Base-by-base conservation (phyloP, 305 asterid genomes). In the Fraxinus sp. region DNA sequence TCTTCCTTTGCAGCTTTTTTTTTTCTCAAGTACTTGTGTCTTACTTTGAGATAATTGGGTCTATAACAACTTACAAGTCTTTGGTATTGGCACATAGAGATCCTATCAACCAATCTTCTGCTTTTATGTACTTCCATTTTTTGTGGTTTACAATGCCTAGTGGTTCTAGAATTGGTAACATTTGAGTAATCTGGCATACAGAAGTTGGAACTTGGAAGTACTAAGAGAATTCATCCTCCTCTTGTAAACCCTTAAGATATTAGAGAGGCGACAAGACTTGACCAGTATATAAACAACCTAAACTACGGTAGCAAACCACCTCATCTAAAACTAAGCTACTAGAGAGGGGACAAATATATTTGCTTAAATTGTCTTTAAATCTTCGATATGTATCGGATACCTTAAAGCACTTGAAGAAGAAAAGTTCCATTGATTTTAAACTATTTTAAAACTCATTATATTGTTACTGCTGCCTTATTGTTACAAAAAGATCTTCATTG, bases 101-200 rank as follows among this genome's bases (percentile, higher is more conserved):
- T 57, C 26, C 49, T 55, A 32, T 22, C 57, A 62, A 26, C n/a
- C 35, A 77, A 77, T 36, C 28, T 14, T 44, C 62, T 80, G 20
- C 26, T 66, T 71, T 79, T 20, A 24, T 74, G 32, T 36, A 3
- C 10, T 72, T 52, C 32, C 72, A 20, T 44, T 26, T 76, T 37
- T 16, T 75, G 57, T 70, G 7, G 22, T 77, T 75, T 28, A 55
- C 76, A 26, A 74, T 59, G 32, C 66, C 20, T 70, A 77, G 22
- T 79, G 77, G 79, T 77, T 81, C 86, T 35, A 81, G 57, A 71
- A 79, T 84, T 81, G 49, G 44, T 79, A 79, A 28, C 78, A 74
- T 59, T 26, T 26, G 52, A 78, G 79, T 64, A 82, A 49, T 78
- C 72, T 62, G 77, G 81, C 83, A 78, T 78, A 55, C 30, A 70